phyloP scores from a whole-genome alignment of 768 basidiomycete species.

The Boletus sensibilis region DNA sequence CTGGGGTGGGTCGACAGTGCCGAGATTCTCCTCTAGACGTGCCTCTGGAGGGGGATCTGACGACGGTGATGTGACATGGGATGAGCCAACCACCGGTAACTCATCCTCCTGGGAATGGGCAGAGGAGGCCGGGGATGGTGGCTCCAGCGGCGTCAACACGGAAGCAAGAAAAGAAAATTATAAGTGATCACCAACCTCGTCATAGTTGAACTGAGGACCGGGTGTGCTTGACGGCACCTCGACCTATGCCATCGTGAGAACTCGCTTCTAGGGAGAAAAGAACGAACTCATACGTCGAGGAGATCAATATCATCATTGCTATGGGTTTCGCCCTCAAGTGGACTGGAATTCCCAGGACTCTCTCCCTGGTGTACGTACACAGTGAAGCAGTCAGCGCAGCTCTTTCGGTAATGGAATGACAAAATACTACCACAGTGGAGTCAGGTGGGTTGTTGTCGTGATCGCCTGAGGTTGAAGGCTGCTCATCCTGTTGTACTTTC shows the following conservation, averaged over 20 bases:
- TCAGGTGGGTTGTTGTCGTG: neutral
- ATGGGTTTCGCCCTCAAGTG: no score
- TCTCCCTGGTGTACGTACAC: no score
- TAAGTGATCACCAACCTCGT: neutral
- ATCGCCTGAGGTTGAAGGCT: neutral
- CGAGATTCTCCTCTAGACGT: rapidly evolving
- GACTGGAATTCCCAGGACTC: no score
- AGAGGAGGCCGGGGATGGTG: neutral
- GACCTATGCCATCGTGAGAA: no score
- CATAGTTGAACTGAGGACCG: no score
- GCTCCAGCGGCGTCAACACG: neutral
- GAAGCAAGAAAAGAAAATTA: rapidly evolving
- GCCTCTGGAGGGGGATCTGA: neutral
- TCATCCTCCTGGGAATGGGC: neutral
- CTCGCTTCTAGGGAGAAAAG: no score
- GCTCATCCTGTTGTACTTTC: neutral
- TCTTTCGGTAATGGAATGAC: no score
- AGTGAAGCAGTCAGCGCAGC: no score
- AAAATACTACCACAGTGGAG: neutral
- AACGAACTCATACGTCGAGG: no score
- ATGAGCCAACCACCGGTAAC: neutral
- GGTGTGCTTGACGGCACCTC: no score
- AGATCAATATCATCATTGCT: no score
- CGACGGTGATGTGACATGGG: neutral
- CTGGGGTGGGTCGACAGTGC: neutral